These are phyloP conservation scores for Micractinium conductrix DNA, from an alignment of 139 green algal species.

Conservation along the genomic window DNA sequence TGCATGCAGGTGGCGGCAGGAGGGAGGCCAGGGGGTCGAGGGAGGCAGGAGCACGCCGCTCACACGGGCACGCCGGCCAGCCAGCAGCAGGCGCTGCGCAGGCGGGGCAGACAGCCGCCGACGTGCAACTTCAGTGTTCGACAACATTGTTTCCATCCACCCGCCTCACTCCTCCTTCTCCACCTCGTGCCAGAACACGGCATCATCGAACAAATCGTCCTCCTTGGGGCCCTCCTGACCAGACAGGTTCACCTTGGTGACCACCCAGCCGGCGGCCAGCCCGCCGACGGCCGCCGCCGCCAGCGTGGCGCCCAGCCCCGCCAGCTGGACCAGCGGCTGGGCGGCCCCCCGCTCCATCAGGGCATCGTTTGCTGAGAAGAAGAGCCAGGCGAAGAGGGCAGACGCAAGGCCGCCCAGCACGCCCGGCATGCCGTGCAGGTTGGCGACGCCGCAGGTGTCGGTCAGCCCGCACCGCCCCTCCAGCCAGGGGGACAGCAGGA, in stretches of 20 bases:
- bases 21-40: no score
- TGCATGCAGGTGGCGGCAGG: no score
- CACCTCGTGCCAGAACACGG: neutral
- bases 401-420: neutral
- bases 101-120: no score
- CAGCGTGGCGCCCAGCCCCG: neutral
- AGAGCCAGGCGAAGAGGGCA: neutral
- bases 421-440: neutral
- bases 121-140: no score
- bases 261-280: neutral
- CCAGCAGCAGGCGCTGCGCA: no score
- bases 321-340: neutral
- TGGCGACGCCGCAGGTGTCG: neutral
- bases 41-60: no score
- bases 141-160: no score
- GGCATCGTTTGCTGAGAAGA: neutral
- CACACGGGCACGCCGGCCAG: no score
- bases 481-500: neutral
- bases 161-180: neutral
- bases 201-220: neutral
- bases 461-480: neutral
- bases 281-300: neutral
- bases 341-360: neutral
- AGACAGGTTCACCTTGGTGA: neutral
- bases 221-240: neutral